Percentiles rank a stretch among this genome's conserved stretches.
Evolutionary conservation across 2,329 filamentous ascomycete genomes (phyloP).

Genomic region (Alternaria ethzedia): DNA sequence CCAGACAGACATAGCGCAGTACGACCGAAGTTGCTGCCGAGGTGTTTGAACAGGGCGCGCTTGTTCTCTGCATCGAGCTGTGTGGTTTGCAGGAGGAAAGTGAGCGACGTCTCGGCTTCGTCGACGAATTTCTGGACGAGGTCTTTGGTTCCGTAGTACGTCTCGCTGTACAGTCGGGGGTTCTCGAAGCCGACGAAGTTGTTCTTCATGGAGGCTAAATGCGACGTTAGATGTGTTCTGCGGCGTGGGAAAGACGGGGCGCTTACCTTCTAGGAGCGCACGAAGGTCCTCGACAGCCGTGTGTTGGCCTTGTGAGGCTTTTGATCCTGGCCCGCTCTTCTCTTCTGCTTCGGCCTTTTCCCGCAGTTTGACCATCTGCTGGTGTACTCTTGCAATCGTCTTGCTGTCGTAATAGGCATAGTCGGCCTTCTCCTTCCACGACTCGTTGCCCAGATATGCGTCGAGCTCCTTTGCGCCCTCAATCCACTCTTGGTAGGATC

Average conservation of each 20-base stretch:
- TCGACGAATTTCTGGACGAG: constrained; percentile 89
- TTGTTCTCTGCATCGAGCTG: constrained; percentile 76
- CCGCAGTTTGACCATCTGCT: constrained; percentile 73
- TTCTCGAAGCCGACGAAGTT: constrained; percentile 98
- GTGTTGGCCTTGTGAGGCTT: constrained; percentile 34
- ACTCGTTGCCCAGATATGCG: constrained; percentile 76
- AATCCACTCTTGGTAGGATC: constrained; percentile 84
- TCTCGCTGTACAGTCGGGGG: constrained; percentile 91
- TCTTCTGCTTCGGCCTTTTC: constrained; percentile 63
- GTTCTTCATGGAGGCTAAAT: constrained; percentile 83
- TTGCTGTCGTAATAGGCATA: constrained; percentile 85
- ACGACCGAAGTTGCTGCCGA: constrained; percentile 88
- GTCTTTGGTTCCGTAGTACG: constrained; percentile 97
- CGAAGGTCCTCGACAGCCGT: constrained; percentile 76
- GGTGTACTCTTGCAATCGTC: constrained; percentile 77
- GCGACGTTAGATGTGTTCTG: not conserved
- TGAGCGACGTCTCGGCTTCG: constrained; percentile 74
- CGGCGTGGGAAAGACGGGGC: not conserved
- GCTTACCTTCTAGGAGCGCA: constrained; percentile 67
- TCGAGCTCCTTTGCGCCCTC: constrained; percentile 80
- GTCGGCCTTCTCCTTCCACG: constrained; percentile 77
- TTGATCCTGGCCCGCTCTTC: constrained; percentile 39
- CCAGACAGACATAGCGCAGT: constrained; percentile 93
- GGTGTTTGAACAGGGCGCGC: constrained; percentile 80
- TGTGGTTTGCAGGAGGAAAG: constrained; percentile 71